Evolutionary conservation across 495 filamentous ascomycete species (phyloP).

Genomic region (Parathielavia appendiculata): DNA sequence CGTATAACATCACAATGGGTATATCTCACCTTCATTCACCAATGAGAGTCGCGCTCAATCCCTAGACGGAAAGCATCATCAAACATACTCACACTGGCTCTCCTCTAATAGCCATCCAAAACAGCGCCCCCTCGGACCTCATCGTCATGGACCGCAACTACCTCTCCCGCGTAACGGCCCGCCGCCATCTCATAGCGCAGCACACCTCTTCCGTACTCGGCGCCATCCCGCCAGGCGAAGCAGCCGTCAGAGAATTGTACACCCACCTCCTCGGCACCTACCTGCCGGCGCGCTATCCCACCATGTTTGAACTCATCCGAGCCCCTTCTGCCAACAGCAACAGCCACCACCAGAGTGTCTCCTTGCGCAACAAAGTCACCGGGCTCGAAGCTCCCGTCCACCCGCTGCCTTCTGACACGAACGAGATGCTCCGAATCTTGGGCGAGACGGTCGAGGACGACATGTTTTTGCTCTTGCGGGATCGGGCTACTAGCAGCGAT

Average conservation of each 20-base stretch:
- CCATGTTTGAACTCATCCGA: conserved; percentile 47
- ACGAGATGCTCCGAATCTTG: conserved; percentile 45
- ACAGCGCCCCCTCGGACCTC: conserved; percentile 53
- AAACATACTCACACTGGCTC: neutral
- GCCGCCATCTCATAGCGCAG: conserved; percentile 45
- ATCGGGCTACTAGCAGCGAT: conserved; percentile 19
- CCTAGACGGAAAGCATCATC: too few relatives aligned
- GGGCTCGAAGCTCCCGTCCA: conserved; percentile 39
- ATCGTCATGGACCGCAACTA: conserved; percentile 66
- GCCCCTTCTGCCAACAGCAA: neutral
- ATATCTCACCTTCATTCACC: conserved; percentile 7
- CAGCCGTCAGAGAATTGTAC: conserved; percentile 61
- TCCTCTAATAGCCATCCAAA: conserved; percentile 37
- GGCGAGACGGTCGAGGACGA: conserved; percentile 66
- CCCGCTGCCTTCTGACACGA: conserved; percentile 24
- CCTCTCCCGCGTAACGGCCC: conserved; percentile 48
- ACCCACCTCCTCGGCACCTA: conserved; percentile 57
- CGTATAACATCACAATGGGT: conserved; percentile 73
- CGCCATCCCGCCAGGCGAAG: conserved; percentile 37
- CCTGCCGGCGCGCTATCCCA: conserved; percentile 61
- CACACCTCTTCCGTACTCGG: conserved; percentile 47
- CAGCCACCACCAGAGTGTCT: conserved; percentile 13
- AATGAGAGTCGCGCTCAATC: too few relatives aligned
- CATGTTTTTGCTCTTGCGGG: conserved; percentile 62
- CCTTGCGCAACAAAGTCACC: conserved; percentile 46